phyloP scores from a whole-genome alignment of 352 stramenopile species.

The Phytophthora tentaculata region DNA sequence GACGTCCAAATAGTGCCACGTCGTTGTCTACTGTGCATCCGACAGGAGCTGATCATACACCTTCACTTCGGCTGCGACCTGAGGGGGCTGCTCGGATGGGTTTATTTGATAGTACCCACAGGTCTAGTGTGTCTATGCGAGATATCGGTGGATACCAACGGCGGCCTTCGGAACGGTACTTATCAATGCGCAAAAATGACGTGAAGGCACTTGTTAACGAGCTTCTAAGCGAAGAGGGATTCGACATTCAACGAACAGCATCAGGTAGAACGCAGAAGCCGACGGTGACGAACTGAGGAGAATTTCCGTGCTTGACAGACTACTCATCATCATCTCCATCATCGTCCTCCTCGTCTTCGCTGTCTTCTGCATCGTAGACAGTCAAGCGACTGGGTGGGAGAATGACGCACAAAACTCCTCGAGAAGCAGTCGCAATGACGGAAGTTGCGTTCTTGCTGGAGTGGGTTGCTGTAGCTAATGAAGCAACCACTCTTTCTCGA shows the following conservation, averaged over 20 bases:
- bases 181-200: conserved; percentile 17
- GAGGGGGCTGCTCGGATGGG: conserved; percentile 1
- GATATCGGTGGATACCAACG: conserved; percentile 12
- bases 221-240: conserved; percentile 61
- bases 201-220: conserved; percentile 56
- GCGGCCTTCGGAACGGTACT: conserved; percentile 24
- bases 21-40: conserved; percentile 27
- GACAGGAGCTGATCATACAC: conserved; percentile 6
- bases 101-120: conserved; percentile 11
- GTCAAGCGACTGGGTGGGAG: conserved; percentile 41
- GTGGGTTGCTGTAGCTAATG: conserved; percentile 4
- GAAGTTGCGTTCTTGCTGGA: conserved; percentile 14
- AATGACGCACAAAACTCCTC: conserved; percentile 60
- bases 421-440: conserved; percentile 55
- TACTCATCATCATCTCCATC: conserved; percentile 29
- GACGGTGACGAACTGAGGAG: conserved; percentile 26
- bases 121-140: conserved; percentile 14
- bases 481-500: conserved; percentile 31
- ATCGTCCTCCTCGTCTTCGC: conserved; percentile 39
- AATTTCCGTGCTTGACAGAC: conserved; percentile 4
- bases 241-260: conserved; percentile 36
- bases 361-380: conserved; percentile 71
- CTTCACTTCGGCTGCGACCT: neutral
- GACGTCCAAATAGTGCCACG: conserved; percentile 30
- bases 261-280: conserved; percentile 20